A percentile compares a stretch with the other conserved stretches of the same genome.
Evolutionary conservation across 2,329 filamentous ascomycete genomes (phyloP).

Genomic region (Anisogramma anomala): DNA sequence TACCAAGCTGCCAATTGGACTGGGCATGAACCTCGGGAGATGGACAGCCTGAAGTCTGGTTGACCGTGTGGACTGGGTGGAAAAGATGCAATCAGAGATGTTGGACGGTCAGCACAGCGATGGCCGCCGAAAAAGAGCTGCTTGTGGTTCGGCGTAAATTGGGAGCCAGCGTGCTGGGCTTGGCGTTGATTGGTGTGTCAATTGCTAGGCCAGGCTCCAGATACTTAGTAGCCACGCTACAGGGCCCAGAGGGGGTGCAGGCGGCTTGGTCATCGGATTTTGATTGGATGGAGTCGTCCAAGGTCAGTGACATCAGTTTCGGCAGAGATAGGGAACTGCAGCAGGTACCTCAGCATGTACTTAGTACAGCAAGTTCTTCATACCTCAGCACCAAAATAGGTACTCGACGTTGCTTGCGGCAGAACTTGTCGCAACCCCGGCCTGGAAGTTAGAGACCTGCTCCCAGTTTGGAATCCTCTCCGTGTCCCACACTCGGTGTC

Average conservation of each 20-base stretch:
- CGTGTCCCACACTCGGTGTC: not conserved
- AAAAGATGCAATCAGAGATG: not conserved
- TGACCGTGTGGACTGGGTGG: not conserved
- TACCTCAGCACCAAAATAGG: no score
- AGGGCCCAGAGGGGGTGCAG: slow-evolving; percentile 8
- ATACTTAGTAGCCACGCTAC: not conserved
- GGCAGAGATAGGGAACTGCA: not conserved
- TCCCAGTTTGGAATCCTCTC: not conserved
- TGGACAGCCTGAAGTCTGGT: not conserved
- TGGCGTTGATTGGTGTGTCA: slow-evolving; percentile 11
- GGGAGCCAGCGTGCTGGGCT: slow-evolving; percentile 2
- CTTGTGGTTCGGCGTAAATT: not conserved
- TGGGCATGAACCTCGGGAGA: not conserved
- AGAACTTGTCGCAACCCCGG: not conserved
- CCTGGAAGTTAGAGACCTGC: no score
- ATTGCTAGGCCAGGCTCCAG: slow-evolving; percentile 9
- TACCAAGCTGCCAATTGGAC: not conserved
- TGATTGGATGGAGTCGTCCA: slow-evolving; percentile 1
- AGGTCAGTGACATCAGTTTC: not conserved
- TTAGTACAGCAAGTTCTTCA: not conserved
- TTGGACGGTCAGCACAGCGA: not conserved
- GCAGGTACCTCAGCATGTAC: not conserved
- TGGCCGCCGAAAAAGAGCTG: not conserved
- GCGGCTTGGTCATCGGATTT: slow-evolving; percentile 10
- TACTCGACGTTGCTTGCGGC: not conserved